Evolutionary conservation across 1,284 basidiomycete species (phyloP).

Genomic region (Amylostereum areolatum): DNA sequence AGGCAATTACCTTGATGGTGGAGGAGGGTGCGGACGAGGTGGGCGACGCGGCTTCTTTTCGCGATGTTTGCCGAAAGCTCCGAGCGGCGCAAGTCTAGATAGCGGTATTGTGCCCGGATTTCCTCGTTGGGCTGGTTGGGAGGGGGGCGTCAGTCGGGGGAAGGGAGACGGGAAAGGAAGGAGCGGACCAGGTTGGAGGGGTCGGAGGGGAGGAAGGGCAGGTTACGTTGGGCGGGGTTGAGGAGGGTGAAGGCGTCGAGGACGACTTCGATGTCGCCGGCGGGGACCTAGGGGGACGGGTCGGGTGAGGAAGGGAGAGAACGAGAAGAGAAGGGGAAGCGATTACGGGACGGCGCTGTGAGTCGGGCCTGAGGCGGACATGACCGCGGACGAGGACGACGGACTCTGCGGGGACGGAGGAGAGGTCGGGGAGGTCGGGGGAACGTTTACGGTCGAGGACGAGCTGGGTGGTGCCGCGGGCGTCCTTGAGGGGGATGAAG

Average conservation of each 20-base stretch:
- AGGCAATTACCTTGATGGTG: conserved; percentile 58
- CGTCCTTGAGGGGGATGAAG: conserved; percentile 79
- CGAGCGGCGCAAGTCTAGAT: conserved; percentile 81
- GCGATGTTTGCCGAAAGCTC: conserved; percentile 73
- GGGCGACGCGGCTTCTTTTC: conserved; percentile 75
- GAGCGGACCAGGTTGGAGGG: conserved; percentile 60
- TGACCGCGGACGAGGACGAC: conserved; percentile 69
- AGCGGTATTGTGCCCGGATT: conserved; percentile 77
- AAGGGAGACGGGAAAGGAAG: conserved; percentile 6
- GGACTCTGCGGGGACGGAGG: conserved; percentile 67
- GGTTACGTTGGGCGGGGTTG: conserved; percentile 63
- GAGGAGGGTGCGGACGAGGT: conserved; percentile 68
- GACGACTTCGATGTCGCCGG: conserved; percentile 77
- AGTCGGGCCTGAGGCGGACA: conserved; percentile 58
- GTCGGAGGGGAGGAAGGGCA: conserved; percentile 84
- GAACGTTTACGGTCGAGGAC: conserved; percentile 44
- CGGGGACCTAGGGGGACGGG: conserved; percentile 35
- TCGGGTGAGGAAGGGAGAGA: conserved; percentile 14
- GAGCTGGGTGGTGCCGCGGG: conserved; percentile 73
- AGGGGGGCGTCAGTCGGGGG: conserved; percentile 3
- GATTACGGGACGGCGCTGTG: conserved; percentile 43
- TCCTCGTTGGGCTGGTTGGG: conserved; percentile 72
- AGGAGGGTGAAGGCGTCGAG: conserved; percentile 69
- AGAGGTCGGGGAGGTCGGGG: conserved; percentile 37
- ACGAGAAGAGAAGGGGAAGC: conserved; percentile 8